Conservation (phyloP, 371 early-diverging fungal species). For the Chytridiales sp. region DNA sequence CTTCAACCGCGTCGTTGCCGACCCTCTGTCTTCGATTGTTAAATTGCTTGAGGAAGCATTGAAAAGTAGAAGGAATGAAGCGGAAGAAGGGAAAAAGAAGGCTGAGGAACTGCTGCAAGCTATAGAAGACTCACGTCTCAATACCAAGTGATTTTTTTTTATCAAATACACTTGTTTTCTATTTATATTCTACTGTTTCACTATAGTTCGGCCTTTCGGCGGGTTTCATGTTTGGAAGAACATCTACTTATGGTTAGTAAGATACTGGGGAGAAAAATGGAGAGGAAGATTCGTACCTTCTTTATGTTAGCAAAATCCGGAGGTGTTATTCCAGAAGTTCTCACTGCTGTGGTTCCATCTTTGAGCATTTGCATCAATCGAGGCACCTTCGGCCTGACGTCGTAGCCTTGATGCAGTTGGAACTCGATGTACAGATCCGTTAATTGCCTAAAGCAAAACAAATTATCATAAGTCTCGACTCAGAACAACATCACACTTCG, state of each 20-base stretch:
- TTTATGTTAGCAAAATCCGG: too few species aligned
- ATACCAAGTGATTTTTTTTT: too few species aligned
- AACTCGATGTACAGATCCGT: background rate
- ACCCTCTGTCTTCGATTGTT: slow-evolving; percentile 29
- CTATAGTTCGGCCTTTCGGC: too few species aligned
- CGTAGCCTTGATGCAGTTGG: background rate
- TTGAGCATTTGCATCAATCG: background rate
- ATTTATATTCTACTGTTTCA: too few species aligned
- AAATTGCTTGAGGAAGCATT: slow-evolving; percentile 31
- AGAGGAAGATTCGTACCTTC: too few species aligned
- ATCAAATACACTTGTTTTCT: too few species aligned
- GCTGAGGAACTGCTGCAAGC: slow-evolving; percentile 20
- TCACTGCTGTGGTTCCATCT: too few species aligned
- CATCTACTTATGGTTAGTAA: too few species aligned
- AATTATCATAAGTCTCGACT: background rate
- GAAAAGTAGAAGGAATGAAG: slow-evolving; percentile 17
- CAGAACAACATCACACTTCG: too few species aligned
- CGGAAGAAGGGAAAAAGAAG: slow-evolving; percentile 11
- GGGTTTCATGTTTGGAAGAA: too few species aligned
- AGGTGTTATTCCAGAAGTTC: too few species aligned
- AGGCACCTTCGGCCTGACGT: background rate
- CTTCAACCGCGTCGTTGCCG: slow-evolving; percentile 35
- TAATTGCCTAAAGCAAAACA: background rate
- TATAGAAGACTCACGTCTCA: slow-evolving; percentile 9
- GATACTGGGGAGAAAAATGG: too few species aligned